These are phyloP conservation scores for Microcyclosporella mali DNA, from an alignment of 2,329 filamentous ascomycete species.

Conservation along the genomic window DNA sequence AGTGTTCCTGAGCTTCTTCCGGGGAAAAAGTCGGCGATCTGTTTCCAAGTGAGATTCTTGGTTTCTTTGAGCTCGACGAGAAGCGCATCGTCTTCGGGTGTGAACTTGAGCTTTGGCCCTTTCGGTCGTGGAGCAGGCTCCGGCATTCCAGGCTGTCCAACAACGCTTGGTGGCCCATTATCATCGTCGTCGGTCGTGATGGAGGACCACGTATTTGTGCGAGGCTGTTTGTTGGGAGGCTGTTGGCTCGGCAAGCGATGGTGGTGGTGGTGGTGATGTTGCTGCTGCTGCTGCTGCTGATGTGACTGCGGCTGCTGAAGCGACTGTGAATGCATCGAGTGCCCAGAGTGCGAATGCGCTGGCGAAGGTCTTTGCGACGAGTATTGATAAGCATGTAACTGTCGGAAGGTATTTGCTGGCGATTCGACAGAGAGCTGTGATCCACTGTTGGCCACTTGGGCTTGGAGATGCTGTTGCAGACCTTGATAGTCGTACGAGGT, in stretches of 20 bases:
- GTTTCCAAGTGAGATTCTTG: slow-evolving; percentile 92
- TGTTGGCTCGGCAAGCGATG: slow-evolving; percentile 71
- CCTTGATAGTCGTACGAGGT: slow-evolving; percentile 37
- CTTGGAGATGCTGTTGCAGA: slow-evolving; percentile 28
- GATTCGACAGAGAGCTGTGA: slow-evolving; percentile 33
- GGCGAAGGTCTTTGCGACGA: slow-evolving; percentile 19
- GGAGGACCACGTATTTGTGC: slow-evolving; percentile 43
- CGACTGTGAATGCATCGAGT: slow-evolving; percentile 14
- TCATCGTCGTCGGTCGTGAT: slow-evolving; percentile 28
- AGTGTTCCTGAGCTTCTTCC: slow-evolving; percentile 83
- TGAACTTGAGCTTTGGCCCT: slow-evolving; percentile 90
- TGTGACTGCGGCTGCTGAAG: slow-evolving; percentile 30
- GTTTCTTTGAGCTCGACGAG: slow-evolving; percentile 90
- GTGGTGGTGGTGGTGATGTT: slow-evolving; percentile 58
- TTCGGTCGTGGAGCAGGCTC: slow-evolving; percentile 70
- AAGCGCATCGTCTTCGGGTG: slow-evolving; percentile 80
- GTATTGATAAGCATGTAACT: neutral
- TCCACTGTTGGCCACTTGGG: slow-evolving; percentile 26
- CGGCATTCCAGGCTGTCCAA: slow-evolving; percentile 84
- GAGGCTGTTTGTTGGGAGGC: slow-evolving; percentile 61
- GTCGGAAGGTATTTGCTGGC: too few relatives aligned
- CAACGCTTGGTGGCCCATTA: slow-evolving; percentile 69
- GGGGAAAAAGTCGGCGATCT: slow-evolving; percentile 94
- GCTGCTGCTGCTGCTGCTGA: slow-evolving; percentile 50
- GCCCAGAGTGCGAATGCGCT: slow-evolving; percentile 17